phyloP scores from a whole-genome alignment of 176 grass and related monocot species.

The Leersia perrieri region DNA sequence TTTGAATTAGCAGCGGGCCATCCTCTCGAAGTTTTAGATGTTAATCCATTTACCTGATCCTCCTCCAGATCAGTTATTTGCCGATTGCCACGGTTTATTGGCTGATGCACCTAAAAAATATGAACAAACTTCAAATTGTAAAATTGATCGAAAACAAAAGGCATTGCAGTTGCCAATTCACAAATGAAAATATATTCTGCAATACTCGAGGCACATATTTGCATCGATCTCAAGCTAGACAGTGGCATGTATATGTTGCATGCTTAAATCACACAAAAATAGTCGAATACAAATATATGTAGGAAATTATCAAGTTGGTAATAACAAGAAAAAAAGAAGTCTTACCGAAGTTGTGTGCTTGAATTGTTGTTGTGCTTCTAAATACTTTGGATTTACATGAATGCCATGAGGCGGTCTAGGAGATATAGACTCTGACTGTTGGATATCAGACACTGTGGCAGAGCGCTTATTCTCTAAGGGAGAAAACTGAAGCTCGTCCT shows the following conservation, averaged over 20 bases:
- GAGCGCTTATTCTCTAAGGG: conserved; percentile 42
- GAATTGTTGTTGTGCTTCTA: conserved; percentile 60
- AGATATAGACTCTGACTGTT: conserved; percentile 50
- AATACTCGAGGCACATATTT: not conserved
- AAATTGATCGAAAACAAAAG: conserved; percentile 5
- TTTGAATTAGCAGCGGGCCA: conserved; percentile 46
- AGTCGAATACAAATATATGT: not conserved
- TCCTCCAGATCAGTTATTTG: conserved; percentile 42
- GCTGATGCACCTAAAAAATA: conserved; percentile 41
- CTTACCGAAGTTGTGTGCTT: conserved; percentile 59
- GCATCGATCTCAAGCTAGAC: not conserved
- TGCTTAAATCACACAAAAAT: not conserved
- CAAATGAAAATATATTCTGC: not conserved
- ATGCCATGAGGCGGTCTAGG: conserved; percentile 70
- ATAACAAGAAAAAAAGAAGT: not conserved
- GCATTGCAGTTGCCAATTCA: not conserved
- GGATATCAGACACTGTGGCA: conserved; percentile 33
- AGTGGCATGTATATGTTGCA: not conserved
- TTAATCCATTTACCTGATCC: conserved; percentile 50
- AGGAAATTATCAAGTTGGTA: conserved; percentile 5
- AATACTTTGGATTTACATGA: conserved; percentile 91
- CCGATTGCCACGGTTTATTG: conserved; percentile 8
- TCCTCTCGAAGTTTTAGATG: conserved; percentile 41
- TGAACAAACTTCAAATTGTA: conserved; percentile 7
- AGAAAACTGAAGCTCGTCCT: conserved; percentile 88